phyloP scores from a whole-genome alignment of 495 filamentous ascomycete genomes.

The Amniculicola lignicola region DNA sequence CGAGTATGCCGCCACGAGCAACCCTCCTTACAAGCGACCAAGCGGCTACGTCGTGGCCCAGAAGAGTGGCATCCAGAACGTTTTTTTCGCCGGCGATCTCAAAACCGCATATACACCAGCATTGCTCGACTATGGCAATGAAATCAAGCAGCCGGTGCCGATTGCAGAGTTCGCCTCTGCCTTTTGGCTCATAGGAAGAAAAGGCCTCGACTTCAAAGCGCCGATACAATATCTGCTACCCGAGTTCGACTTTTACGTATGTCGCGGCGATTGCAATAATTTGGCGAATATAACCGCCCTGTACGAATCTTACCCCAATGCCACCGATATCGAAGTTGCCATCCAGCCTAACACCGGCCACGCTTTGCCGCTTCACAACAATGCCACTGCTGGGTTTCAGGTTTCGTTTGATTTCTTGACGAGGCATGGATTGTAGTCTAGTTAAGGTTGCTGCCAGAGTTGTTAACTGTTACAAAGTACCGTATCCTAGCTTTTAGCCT shows the following conservation, averaged over 20 bases:
- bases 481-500: too few species aligned
- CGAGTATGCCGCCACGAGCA: conserved; percentile 35
- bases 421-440: conserved; percentile 32
- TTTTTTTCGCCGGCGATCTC: conserved; percentile 27
- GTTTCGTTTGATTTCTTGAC: conserved; percentile 37
- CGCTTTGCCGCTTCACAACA: conserved; percentile 39
- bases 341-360: conserved; percentile 41
- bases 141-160: conserved; percentile 35
- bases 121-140: conserved; percentile 18
- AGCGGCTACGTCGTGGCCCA: conserved; percentile 34
- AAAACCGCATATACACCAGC: conserved; percentile 32
- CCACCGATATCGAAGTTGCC: conserved; percentile 27
- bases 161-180: conserved; percentile 34
- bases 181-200: conserved; percentile 3
- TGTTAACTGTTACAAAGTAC: too few species aligned
- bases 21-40: conserved; percentile 22
- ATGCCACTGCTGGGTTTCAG: conserved; percentile 40
- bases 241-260: conserved; percentile 35
- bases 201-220: conserved; percentile 27
- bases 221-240: conserved; percentile 37
- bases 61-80: conserved; percentile 27
- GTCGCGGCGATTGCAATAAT: conserved; percentile 32
- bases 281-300: conserved; percentile 3
- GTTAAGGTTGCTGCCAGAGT: too few species aligned
- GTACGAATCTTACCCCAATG: conserved; percentile 13